Percentiles rank a stretch among this genome's conserved stretches.
These are phyloP conservation scores for Ascochyta rabiei DNA, from an alignment of 2,329 filamentous ascomycete genomes.

Conservation along the genomic window DNA sequence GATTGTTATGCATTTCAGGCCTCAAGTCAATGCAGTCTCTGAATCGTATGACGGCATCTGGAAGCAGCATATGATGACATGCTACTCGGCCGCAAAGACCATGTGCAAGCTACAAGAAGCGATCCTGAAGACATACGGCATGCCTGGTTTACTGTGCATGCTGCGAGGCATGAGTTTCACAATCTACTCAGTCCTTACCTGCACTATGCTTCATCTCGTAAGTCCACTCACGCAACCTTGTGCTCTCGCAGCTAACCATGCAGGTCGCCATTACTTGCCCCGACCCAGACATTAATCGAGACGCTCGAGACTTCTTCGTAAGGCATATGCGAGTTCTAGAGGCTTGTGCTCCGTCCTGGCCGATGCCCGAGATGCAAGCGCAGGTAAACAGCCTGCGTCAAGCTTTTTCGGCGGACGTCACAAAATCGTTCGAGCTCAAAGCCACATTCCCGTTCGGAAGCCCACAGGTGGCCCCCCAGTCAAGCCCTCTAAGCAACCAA, in stretches of 20 bases:
- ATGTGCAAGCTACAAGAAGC: constrained; percentile 88
- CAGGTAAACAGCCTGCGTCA: constrained; percentile 89
- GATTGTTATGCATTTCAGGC: constrained; percentile 84
- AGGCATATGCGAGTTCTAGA: constrained; percentile 94
- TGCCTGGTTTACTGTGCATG: constrained; percentile 87
- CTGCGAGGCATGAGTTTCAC: constrained; percentile 92
- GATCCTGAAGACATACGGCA: constrained; percentile 75
- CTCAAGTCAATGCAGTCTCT: constrained; percentile 76
- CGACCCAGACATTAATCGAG: constrained; percentile 82
- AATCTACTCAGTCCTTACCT: constrained; percentile 89
- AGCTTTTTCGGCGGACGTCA: constrained; percentile 86
- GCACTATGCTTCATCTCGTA: constrained; percentile 91
- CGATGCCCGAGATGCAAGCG: constrained; percentile 86
- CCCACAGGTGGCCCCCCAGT: constrained; percentile 66
- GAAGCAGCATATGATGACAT: constrained; percentile 87
- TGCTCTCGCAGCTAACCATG: constrained; percentile 17
- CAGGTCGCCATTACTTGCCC: constrained; percentile 93
- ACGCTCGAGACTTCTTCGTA: constrained; percentile 87
- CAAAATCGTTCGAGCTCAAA: constrained; percentile 87
- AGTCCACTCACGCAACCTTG: constrained; percentile 48
- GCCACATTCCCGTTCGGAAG: constrained; percentile 86
- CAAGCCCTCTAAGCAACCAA: constrained; percentile 66
- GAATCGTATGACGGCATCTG: constrained; percentile 80
- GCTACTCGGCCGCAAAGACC: constrained; percentile 81
- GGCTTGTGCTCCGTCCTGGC: constrained; percentile 80